Evolutionary conservation across 805 yeast genomes (phyloP), one percentile per base, ranked within the genome.

Genomic region (Nakazawaea siamensis): DNA sequence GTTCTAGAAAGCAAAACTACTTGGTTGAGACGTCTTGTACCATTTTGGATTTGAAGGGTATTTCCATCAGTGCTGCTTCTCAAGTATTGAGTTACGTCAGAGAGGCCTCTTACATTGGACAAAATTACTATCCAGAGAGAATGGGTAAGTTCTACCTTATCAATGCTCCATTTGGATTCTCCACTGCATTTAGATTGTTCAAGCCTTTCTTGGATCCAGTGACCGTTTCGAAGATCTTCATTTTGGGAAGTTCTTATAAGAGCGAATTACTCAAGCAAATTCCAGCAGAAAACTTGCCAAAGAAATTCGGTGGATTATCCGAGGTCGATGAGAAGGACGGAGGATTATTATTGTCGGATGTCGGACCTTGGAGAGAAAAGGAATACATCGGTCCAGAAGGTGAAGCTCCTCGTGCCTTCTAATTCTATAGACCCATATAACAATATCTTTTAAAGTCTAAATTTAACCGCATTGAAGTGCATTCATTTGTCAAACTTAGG

Each of bases 101-200:
- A 56, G 97, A 88, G 61, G 96, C 98, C 8, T 84, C 96, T 11
- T 66, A 73, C 51, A 85, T 92, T 50, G 96, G 97, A 40, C 98
- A 92, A 68, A 85, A 92, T 64, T 90, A 84, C 63, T 92, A 92
- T 58, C 98, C 98, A 12, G 98, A 92, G 69, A 82, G 97, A 62
- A 92, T 92, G 98, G 98, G 98, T 54, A 87, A 84, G 60, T 92
- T 90, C 57, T 90, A 87, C 63, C 66, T 88, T 50, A 85, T 92
- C 62, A 92, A 92, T 54, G 95, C 97, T 1, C 98, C 98, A 44
- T 92, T 87, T 55, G 98, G 98, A 2, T 92, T 92, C 63, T 76
- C 95, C 25, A 80, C 97, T 27, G 97, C 94, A 27, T 92, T 90
- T 73, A 75, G 76, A 57, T 55, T 88, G 37, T 84, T 92, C 66